A percentile compares a stretch with the other conserved stretches of the same genome.
Conservation (phyloP, 768 basidiomycete genomes). For the Leccinum subgranulosum region DNA sequence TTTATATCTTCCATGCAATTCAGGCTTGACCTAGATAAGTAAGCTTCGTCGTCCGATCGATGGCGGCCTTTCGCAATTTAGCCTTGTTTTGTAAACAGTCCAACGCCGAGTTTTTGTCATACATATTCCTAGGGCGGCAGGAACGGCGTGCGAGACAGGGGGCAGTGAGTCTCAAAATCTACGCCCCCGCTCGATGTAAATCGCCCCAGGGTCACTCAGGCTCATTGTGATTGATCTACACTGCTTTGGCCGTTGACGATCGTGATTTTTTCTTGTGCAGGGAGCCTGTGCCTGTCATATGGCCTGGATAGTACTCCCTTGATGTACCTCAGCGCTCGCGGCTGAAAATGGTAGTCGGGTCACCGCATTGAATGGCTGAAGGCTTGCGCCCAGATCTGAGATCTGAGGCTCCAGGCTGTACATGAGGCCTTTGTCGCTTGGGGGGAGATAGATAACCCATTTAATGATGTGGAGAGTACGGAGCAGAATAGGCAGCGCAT, state of each 20-base stretch:
- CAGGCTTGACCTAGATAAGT: not conserved
- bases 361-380: not conserved
- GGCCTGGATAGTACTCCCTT: not conserved
- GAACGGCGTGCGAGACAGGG: not conserved
- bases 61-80: not conserved
- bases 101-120: not conserved
- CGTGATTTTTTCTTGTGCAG: not conserved
- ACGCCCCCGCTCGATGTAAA: not conserved
- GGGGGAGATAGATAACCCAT: not conserved
- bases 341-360: not conserved
- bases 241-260: not conserved
- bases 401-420: not conserved
- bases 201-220: not conserved
- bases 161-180: not conserved
- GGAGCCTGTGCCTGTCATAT: not conserved
- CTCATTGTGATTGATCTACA: not conserved
- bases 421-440: not conserved
- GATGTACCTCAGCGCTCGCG: not conserved
- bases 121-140: not conserved
- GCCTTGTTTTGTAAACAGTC: not conserved
- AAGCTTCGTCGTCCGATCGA: not conserved
- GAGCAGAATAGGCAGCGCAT: not conserved
- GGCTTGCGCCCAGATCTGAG: not conserved
- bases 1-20: not conserved
- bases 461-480: not conserved